phyloP scores from a whole-genome alignment of 2,329 filamentous ascomycete genomes.

The Aureobasidium sp. region DNA sequence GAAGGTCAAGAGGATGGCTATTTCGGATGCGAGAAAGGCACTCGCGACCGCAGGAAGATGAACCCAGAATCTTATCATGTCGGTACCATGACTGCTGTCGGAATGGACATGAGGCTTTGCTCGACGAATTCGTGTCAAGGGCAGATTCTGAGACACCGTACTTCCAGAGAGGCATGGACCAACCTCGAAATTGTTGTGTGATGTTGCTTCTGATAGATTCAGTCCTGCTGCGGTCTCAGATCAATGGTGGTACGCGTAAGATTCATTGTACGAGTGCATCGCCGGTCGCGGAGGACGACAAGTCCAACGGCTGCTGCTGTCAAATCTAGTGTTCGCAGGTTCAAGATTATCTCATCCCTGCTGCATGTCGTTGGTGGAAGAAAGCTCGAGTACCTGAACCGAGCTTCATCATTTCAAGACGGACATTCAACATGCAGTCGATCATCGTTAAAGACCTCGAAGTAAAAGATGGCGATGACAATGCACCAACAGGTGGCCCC shows the following conservation, averaged over 20 bases:
- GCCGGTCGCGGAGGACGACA: neutral
- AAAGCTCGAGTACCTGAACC: neutral
- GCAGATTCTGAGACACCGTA: neutral
- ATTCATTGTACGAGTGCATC: neutral
- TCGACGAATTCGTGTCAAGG: no score
- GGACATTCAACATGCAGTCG: neutral
- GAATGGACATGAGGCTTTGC: neutral
- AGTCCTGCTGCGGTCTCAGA: neutral
- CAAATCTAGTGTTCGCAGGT: neutral
- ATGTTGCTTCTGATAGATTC: neutral
- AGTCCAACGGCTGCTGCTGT: neutral
- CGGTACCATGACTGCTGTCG: neutral
- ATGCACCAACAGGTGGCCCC: neutral
- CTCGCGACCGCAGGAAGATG: neutral
- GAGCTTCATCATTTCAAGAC: neutral
- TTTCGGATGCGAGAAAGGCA: neutral
- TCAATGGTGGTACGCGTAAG: neutral
- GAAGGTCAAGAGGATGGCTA: neutral
- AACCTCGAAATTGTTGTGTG: neutral
- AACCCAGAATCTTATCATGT: neutral
- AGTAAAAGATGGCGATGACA: neutral
- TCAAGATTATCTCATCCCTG: neutral
- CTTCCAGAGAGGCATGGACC: neutral
- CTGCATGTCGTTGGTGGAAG: constrained; percentile 2
- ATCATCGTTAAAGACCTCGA: neutral